Percentiles rank a stretch among this genome's conserved stretches.
Evolutionary conservation across 495 filamentous ascomycete genomes (phyloP).

Genomic region (Oidiodendron maius): DNA sequence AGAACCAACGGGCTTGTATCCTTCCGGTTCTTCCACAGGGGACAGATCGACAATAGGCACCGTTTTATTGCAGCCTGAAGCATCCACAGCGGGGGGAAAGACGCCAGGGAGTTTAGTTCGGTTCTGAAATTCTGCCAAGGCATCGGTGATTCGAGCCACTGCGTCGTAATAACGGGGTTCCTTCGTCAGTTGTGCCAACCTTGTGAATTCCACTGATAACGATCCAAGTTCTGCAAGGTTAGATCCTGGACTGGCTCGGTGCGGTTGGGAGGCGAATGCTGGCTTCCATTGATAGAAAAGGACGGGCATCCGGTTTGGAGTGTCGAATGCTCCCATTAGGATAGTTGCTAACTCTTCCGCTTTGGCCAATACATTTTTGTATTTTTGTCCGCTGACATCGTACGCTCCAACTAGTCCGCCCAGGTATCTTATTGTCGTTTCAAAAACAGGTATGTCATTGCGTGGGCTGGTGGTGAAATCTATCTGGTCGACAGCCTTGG

Average conservation of each 20-base stretch:
- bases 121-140: conserved; percentile 72
- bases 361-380: conserved; percentile 72
- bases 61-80: conserved; percentile 49
- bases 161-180: conserved; percentile 92
- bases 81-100: conserved; percentile 79
- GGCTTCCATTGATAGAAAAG: conserved; percentile 85
- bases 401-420: conserved; percentile 80
- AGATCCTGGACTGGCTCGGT: conserved; percentile 55
- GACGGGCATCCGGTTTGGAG: conserved; percentile 90
- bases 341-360: conserved; percentile 84
- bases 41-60: conserved; percentile 19
- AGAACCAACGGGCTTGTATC: conserved; percentile 11
- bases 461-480: conserved; percentile 79
- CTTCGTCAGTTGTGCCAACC: conserved; percentile 84
- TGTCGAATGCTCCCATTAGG: conserved; percentile 89
- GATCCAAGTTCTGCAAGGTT: conserved; percentile 85
- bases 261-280: conserved; percentile 53
- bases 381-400: conserved; percentile 69
- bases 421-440: conserved; percentile 83
- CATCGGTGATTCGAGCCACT: conserved; percentile 83
- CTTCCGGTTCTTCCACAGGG: conserved; percentile 14
- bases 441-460: conserved; percentile 68
- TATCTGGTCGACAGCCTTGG: conserved; percentile 68
- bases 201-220: conserved; percentile 90
- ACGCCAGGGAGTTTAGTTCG: conserved; percentile 73